Conservation (phyloP, 2,329 filamentous ascomycete genomes). For the Colletotrichum sp. region DNA sequence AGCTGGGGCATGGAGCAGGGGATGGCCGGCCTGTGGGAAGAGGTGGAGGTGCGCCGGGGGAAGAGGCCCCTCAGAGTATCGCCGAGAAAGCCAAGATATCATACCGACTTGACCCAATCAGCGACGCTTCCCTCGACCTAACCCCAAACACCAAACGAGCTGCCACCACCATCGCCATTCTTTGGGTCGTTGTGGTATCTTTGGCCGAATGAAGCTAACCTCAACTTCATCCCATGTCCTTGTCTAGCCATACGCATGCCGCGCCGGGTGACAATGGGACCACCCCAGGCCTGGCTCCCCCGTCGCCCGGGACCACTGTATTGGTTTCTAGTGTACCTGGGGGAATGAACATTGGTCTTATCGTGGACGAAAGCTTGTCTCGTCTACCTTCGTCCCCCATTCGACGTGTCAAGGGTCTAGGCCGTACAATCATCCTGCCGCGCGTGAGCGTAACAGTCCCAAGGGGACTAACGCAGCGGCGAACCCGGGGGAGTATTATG, state of each 20-base stretch:
- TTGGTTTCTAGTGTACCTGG: background rate
- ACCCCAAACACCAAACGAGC: background rate
- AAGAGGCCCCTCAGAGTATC: background rate
- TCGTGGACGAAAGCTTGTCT: conserved; percentile 13
- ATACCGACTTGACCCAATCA: background rate
- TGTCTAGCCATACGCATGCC: background rate
- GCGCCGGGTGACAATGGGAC: conserved; percentile 4
- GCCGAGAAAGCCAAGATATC: conserved; percentile 17
- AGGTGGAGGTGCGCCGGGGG: background rate
- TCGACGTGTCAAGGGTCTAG: background rate
- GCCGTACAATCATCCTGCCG: background rate
- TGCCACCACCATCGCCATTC: background rate
- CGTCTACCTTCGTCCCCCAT: background rate
- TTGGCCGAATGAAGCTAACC: background rate
- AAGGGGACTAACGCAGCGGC: background rate
- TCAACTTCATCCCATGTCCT: background rate
- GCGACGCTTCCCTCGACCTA: background rate
- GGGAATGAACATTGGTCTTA: background rate
- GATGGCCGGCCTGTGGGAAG: background rate
- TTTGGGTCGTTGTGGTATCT: background rate
- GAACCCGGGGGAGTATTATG: background rate
- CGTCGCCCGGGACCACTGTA: background rate
- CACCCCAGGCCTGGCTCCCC: background rate
- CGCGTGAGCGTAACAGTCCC: background rate
- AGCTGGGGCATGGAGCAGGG: background rate